Percentiles rank a stretch among this genome's conserved stretches.
Conservation (phyloP, 768 basidiomycete genomes). For the Russula sp. region DNA sequence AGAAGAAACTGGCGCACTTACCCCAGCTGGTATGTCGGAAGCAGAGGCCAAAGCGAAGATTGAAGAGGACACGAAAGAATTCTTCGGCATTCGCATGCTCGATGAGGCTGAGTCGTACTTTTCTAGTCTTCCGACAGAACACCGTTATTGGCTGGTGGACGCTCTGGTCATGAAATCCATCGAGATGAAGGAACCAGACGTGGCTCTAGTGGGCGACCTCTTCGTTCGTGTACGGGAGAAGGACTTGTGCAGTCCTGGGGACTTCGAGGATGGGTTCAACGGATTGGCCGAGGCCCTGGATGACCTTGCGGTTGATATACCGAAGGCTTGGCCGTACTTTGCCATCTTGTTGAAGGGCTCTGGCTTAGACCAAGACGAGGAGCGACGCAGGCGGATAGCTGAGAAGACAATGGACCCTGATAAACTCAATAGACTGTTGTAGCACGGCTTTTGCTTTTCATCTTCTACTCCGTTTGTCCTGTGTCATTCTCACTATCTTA, state of each 20-base stretch:
- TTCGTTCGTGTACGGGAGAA: constrained; percentile 63
- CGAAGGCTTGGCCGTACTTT: constrained; percentile 76
- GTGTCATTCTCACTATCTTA: constrained; percentile 25
- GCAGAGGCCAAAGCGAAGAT: constrained; percentile 72
- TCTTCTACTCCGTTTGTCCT: constrained; percentile 13
- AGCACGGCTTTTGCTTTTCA: constrained; percentile 17
- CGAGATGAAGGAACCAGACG: constrained; percentile 79
- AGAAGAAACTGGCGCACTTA: constrained; percentile 34
- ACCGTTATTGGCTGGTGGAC: constrained; percentile 67
- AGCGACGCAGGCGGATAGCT: constrained; percentile 53
- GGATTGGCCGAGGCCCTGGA: constrained; percentile 74
- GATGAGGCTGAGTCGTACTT: constrained; percentile 90
- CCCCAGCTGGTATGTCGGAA: constrained; percentile 52
- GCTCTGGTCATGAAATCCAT: constrained; percentile 71
- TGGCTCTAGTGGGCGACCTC: constrained; percentile 71
- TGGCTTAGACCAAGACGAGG: constrained; percentile 55
- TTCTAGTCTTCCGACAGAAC: constrained; percentile 60
- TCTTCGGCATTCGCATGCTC: constrained; percentile 78
- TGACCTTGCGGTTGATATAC: constrained; percentile 87
- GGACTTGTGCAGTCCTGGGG: constrained; percentile 52
- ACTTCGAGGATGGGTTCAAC: constrained; percentile 73
- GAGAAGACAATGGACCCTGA: constrained; percentile 60
- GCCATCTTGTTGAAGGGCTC: constrained; percentile 72
- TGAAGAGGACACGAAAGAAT: constrained; percentile 79
- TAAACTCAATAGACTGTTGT: constrained; percentile 46